A percentile compares a stretch with the other conserved stretches of the same genome.
Conservation (phyloP, 2,329 filamentous ascomycete genomes). For the Xylariaceae sp. region DNA sequence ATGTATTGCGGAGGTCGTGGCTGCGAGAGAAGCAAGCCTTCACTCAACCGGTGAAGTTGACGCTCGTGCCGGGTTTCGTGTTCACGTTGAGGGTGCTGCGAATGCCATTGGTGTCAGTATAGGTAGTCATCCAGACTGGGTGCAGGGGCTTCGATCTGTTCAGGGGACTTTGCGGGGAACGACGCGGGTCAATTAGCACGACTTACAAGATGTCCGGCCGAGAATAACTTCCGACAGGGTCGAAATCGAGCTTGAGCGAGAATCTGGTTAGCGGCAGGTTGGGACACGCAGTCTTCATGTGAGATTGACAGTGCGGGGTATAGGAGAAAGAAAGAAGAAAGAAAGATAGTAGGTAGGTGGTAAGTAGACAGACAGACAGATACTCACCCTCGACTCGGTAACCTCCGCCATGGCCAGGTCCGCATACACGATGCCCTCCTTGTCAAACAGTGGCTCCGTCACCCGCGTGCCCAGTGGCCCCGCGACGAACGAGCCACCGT, state of each 20-base stretch:
- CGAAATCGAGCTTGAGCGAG: constrained; percentile 35
- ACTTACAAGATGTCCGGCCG: constrained; percentile 39
- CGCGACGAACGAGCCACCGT: constrained; percentile 38
- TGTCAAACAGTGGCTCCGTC: constrained; percentile 37
- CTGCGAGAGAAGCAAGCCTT: not conserved
- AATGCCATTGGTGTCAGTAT: constrained; percentile 4
- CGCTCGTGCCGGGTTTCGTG: constrained; percentile 30
- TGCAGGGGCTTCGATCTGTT: too few relatives aligned
- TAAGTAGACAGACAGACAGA: not conserved
- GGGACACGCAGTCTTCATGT: too few relatives aligned
- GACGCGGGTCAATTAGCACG: not conserved
- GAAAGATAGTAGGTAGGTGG: not conserved
- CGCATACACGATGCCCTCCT: constrained; percentile 37
- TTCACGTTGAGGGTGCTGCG: constrained; percentile 29
- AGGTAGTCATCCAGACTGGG: not conserved
- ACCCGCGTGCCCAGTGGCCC: constrained; percentile 36
- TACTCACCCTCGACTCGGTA: constrained; percentile 35
- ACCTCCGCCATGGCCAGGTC: constrained; percentile 33
- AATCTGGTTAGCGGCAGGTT: too few relatives aligned
- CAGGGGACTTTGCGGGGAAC: too few relatives aligned
- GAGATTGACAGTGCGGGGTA: not conserved
- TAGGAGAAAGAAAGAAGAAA: not conserved
- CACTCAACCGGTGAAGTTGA: constrained; percentile 23
- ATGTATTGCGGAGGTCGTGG: not conserved
- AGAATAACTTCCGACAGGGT: constrained; percentile 38